Conservation (phyloP, 2,329 filamentous ascomycete species). For the Thelonectria blattea region DNA sequence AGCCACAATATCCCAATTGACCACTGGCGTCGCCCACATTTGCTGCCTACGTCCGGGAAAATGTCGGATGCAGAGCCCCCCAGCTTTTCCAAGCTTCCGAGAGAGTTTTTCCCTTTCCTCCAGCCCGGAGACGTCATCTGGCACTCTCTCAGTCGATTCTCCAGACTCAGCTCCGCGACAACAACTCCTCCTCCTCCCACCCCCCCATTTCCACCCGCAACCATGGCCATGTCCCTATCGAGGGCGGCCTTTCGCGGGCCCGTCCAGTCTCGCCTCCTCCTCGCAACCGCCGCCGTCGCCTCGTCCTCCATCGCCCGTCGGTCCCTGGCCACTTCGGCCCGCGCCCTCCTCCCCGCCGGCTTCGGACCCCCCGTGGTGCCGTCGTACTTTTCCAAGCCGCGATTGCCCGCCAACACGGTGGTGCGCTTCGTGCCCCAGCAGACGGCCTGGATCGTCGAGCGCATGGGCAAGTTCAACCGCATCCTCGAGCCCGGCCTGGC, state of each 20-base stretch:
- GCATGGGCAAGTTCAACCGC: conserved; percentile 96
- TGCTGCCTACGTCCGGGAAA: conserved; percentile 16
- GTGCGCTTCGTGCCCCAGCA: conserved; percentile 98
- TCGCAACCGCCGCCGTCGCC: conserved; percentile 26
- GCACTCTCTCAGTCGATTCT: conserved; percentile 17
- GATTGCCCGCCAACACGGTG: conserved; percentile 89
- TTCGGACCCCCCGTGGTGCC: conserved; percentile 51
- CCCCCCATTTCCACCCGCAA: conserved; percentile 17
- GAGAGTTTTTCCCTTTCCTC: conserved; percentile 28
- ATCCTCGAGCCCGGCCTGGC: conserved; percentile 93
- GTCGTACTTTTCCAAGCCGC: conserved; percentile 79
- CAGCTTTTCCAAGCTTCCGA: conserved; percentile 19
- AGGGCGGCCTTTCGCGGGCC: conserved; percentile 40
- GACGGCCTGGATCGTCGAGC: conserved; percentile 99
- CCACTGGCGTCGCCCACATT: conserved; percentile 18
- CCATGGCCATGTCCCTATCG: conserved; percentile 41
- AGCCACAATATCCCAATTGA: conserved; percentile 8
- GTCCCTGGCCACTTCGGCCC: conserved; percentile 41
- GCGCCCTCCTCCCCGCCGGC: conserved; percentile 42
- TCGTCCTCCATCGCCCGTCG: conserved; percentile 32
- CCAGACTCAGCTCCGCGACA: conserved; percentile 8
- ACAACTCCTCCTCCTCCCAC: not conserved
- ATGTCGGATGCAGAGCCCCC: conserved; percentile 19
- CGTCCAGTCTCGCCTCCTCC: conserved; percentile 30
- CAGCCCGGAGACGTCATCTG: conserved; percentile 35